phyloP scores from a whole-genome alignment of 139 green algal species.

The Nannochloris sp. region DNA sequence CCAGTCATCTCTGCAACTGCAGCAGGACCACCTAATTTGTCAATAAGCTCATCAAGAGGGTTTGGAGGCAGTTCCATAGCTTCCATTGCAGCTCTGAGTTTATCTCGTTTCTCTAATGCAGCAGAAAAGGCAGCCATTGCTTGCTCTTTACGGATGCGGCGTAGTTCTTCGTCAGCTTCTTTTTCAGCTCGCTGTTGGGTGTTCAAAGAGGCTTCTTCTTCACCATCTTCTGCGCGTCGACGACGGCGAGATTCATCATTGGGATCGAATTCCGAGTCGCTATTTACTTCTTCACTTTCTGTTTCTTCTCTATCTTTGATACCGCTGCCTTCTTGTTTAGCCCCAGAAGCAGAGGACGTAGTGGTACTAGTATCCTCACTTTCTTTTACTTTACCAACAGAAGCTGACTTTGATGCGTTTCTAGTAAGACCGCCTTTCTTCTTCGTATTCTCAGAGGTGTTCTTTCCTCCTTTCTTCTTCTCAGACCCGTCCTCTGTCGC shows the following conservation, averaged over 20 bases:
- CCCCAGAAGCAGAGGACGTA: too few species aligned
- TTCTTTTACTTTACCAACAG: neutral
- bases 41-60: constrained; percentile 78
- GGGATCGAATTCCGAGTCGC: constrained; percentile 9
- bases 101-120: neutral
- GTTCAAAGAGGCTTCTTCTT: neutral
- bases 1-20: constrained; percentile 75
- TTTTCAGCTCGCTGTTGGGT: neutral
- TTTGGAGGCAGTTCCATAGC: constrained; percentile 65
- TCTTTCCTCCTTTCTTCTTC: too few species aligned
- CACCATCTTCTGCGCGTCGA: neutral
- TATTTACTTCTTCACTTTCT: constrained; percentile 1
- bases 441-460: too few species aligned
- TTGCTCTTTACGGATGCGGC: neutral
- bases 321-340: neutral
- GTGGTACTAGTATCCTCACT: neutral
- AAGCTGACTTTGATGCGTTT: neutral
- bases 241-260: too few species aligned
- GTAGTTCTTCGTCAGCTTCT: neutral
- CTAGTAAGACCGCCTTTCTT: too few species aligned
- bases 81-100: constrained; percentile 29
- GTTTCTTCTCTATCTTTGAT: neutral
- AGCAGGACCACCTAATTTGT: constrained; percentile 62
- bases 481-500: neutral
- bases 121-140: neutral